phyloP scores from a whole-genome alignment of 305 asterid genomes.

The Fraxinus dipetala region DNA sequence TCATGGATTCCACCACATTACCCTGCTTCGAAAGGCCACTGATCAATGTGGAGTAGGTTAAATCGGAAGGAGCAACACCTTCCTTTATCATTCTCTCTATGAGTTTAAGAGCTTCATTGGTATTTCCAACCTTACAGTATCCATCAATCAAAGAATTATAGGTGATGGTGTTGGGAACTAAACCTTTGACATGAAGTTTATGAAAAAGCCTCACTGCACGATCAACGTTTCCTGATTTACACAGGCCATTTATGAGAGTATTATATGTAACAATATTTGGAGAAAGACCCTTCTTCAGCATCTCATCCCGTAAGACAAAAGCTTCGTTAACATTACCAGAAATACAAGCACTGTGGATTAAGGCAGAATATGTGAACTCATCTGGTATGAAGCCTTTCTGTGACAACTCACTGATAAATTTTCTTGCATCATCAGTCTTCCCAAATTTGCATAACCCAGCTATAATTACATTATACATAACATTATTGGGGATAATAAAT shows the following conservation, averaged over 20 bases:
- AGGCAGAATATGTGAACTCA: slow-evolving; percentile 73
- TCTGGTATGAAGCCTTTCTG: slow-evolving; percentile 68
- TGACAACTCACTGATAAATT: slow-evolving; percentile 42
- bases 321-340: slow-evolving; percentile 73
- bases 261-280: slow-evolving; percentile 78
- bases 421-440: slow-evolving; percentile 64
- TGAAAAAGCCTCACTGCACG: slow-evolving; percentile 70
- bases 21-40: slow-evolving; percentile 40
- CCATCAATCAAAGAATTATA: slow-evolving; percentile 72
- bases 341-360: slow-evolving; percentile 57
- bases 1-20: slow-evolving; percentile 37
- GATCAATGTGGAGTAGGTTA: slow-evolving; percentile 49
- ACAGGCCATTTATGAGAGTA: slow-evolving; percentile 73
- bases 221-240: slow-evolving; percentile 69
- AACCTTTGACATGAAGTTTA: slow-evolving; percentile 57
- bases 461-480: slow-evolving; percentile 69
- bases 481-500: slow-evolving; percentile 46
- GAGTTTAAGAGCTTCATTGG: slow-evolving; percentile 51
- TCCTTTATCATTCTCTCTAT: slow-evolving; percentile 61
- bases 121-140: slow-evolving; percentile 57
- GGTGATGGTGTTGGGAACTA: slow-evolving; percentile 53
- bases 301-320: slow-evolving; percentile 73
- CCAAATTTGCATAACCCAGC: slow-evolving; percentile 72
- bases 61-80: slow-evolving; percentile 54
- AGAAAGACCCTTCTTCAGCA: slow-evolving; percentile 64